Base-by-base conservation (phyloP, 192 early-diverging fungal genomes). In the Gryganskiella cystojenkinii region DNA sequence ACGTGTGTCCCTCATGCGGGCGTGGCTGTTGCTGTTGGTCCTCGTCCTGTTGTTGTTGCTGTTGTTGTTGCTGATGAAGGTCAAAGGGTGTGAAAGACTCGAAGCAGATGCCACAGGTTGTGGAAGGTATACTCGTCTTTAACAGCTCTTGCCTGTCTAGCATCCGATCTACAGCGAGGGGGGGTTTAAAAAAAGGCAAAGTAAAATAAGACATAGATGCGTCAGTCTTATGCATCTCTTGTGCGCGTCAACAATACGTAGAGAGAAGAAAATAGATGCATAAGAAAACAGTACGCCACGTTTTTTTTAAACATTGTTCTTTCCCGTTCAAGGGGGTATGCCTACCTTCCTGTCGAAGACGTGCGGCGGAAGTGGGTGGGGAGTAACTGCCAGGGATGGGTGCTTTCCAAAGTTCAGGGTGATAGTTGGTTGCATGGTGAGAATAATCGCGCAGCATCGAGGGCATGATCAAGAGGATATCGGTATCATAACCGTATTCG, bases 391-490 rank as follows among this genome's bases (percentile, higher is more conserved):
- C 65, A 17, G 74, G 74, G 30, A 64, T 59, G 11, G 66, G 66
- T n/a, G 71, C 22, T 10, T 55, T 34, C 74, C 74, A 78, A 3
- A 78, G 67, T 22, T 78, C 74, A 0, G 74, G 74, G 27, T 78
- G 74, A 15, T 78, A 78, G 27, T 78, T 78, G 54, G 74, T 78
- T 2, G 74, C 74, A 54, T 78, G 74, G 24, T 78, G 74, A 42
- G 65, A 68, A 30, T 78, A 78, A 42, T 78, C 50, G 28, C 67
- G 74, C 27, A 78, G 34, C 74, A 78, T 78, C 0, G 74, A 60
- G 0, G 74, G 74, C 74, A 78, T 78, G 56, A 78, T 78, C 24
- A 78, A 22, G 15, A 78, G 43, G 2, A 61, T 47, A 17, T 78
- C 74, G 28, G 51, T 78, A 25, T 78, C 74, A 30, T 58, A 69